A percentile compares a stretch with the other conserved stretches of the same genome.
phyloP scores from a whole-genome alignment of 2,329 filamentous ascomycete genomes.

The Penicillium sp. region DNA sequence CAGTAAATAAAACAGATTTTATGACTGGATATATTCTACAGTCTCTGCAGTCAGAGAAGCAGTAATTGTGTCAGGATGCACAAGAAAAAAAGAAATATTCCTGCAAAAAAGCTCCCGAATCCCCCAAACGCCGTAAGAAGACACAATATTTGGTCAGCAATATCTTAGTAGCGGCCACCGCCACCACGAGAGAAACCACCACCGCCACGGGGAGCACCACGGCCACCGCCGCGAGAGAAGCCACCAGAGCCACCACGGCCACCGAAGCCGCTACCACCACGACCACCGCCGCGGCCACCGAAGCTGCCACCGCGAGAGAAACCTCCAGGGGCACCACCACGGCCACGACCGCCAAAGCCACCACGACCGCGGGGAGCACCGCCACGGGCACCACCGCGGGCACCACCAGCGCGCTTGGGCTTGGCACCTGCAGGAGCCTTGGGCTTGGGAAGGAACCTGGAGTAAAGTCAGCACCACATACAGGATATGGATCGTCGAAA shows the following conservation, averaged over 20 bases:
- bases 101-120: slow-evolving; percentile 40
- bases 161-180: slow-evolving; percentile 20
- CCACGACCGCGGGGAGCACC: slow-evolving; percentile 37
- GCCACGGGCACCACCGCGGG: slow-evolving; percentile 58
- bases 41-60: slow-evolving; percentile 28
- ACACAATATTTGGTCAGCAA: slow-evolving; percentile 30
- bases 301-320: slow-evolving; percentile 21
- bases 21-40: slow-evolving; percentile 32
- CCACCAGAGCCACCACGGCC: slow-evolving; percentile 9
- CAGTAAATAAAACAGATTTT: slow-evolving; percentile 1
- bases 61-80: slow-evolving; percentile 37
- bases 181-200: slow-evolving; percentile 20
- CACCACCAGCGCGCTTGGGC: slow-evolving; percentile 68
- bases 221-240: slow-evolving; percentile 26
- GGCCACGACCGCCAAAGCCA: slow-evolving; percentile 32
- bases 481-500: neutral
- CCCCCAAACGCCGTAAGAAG: slow-evolving; percentile 46
- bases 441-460: slow-evolving; percentile 85
- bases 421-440: slow-evolving; percentile 70
- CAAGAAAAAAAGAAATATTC: slow-evolving; percentile 39
- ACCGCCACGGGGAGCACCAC: slow-evolving; percentile 25
- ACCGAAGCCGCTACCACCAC: slow-evolving; percentile 31
- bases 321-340: slow-evolving; percentile 52
- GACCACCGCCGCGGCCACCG: slow-evolving; percentile 46
- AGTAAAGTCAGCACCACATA: slow-evolving; percentile 14